phyloP scores from a whole-genome alignment of 108 stramenopile genomes.

The Fragilaria crotonensis region DNA sequence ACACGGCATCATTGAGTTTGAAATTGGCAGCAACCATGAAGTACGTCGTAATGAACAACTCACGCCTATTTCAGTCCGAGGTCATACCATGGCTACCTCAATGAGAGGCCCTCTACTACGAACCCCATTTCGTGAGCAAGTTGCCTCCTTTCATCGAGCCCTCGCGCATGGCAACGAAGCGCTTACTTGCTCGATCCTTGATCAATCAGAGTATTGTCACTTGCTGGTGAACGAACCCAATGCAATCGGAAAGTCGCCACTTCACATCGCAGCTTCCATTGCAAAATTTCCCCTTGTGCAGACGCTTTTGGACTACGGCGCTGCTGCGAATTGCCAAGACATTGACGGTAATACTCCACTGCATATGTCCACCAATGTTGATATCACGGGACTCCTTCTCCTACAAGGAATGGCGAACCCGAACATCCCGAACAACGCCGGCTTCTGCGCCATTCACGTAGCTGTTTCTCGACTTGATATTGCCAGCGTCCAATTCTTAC shows the following conservation, averaged over 20 bases:
- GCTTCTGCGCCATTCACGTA: constrained; percentile 70
- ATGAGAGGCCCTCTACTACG: no score
- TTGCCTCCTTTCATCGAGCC: background rate
- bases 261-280: constrained; percentile 62
- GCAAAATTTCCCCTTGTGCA: constrained; percentile 33
- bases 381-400: constrained; percentile 49
- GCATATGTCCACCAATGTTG: constrained; percentile 41
- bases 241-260: constrained; percentile 47
- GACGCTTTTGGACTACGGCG: constrained; percentile 44
- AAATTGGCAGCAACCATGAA: no score
- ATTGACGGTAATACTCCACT: constrained; percentile 70
- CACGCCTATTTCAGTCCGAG: background rate
- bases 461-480: constrained; percentile 67
- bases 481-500: constrained; percentile 43
- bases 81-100: background rate
- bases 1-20: background rate
- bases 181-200: background rate
- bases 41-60: no score
- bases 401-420: constrained; percentile 57
- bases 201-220: background rate
- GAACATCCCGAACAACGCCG: constrained; percentile 81
- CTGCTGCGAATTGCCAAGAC: constrained; percentile 69
- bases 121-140: no score
- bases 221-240: constrained; percentile 33
- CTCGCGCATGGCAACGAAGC: constrained; percentile 1